A percentile compares a stretch with the other conserved stretches of the same genome.
phyloP scores from a whole-genome alignment of 2,329 filamentous ascomycete genomes.

The Xylariales sp. region DNA sequence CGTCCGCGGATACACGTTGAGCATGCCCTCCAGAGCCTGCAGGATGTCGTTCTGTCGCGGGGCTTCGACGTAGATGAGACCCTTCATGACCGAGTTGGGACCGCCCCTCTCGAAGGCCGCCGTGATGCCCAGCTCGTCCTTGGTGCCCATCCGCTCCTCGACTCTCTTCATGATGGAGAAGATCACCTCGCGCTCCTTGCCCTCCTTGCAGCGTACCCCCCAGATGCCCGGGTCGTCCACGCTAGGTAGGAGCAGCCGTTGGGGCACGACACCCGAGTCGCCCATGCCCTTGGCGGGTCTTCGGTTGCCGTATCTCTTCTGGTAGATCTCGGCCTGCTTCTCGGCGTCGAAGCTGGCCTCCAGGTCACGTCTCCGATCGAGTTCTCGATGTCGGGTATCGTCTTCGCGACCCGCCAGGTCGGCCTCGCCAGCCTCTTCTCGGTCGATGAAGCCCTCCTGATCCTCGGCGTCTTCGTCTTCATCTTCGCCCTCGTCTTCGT shows the following conservation, averaged over 20 bases:
- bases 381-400: slow-evolving; percentile 87
- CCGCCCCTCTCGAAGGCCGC: slow-evolving; percentile 87
- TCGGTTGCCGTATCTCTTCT: slow-evolving; percentile 82
- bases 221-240: slow-evolving; percentile 96
- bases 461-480: slow-evolving; percentile 86
- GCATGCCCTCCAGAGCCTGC: slow-evolving; percentile 74
- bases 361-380: slow-evolving; percentile 86
- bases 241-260: slow-evolving; percentile 80
- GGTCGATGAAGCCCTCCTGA: slow-evolving; percentile 78
- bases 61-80: slow-evolving; percentile 93
- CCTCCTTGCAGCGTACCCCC: slow-evolving; percentile 88
- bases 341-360: slow-evolving; percentile 88
- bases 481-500: slow-evolving; percentile 82
- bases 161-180: slow-evolving; percentile 84
- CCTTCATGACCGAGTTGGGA: slow-evolving; percentile 76
- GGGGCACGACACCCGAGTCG: slow-evolving; percentile 75
- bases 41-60: slow-evolving; percentile 81
- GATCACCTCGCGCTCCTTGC: slow-evolving; percentile 90
- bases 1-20: slow-evolving; percentile 83
- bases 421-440: slow-evolving; percentile 86
- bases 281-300: slow-evolving; percentile 59
- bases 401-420: slow-evolving; percentile 78
- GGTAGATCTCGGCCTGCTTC: slow-evolving; percentile 81
- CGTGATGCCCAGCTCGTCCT: slow-evolving; percentile 78
- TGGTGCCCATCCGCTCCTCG: slow-evolving; percentile 71